Percentiles rank a stretch among this genome's conserved stretches.
Evolutionary conservation across 164 flowering plant species (phyloP).

Genomic region (Buxus sempervirens): DNA sequence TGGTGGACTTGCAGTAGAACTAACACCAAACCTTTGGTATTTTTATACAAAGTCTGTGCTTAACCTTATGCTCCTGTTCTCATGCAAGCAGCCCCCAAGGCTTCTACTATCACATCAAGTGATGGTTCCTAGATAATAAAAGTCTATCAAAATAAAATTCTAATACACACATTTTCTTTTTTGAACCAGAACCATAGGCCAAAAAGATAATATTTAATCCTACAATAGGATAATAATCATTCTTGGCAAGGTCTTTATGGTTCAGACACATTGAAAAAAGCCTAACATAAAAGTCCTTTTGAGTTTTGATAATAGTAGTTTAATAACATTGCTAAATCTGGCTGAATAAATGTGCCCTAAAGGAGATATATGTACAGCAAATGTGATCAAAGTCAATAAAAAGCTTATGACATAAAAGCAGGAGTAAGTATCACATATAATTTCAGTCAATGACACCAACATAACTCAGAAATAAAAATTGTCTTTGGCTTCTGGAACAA

Average conservation of each 20-base stretch:
- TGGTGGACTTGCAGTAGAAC: too few species aligned
- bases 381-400: neutral
- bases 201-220: neutral
- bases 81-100: too few species aligned
- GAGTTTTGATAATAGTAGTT: neutral
- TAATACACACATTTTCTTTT: neutral
- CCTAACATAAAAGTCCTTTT: neutral
- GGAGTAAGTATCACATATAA: too few species aligned
- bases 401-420: too few species aligned
- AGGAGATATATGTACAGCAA: neutral
- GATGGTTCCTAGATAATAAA: neutral
- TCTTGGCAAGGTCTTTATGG: neutral
- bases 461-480: too few species aligned
- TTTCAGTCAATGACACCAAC: too few species aligned
- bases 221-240: neutral
- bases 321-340: neutral
- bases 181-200: neutral
- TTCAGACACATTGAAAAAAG: neutral
- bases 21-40: too few species aligned
- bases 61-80: too few species aligned
- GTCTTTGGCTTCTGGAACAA: neutral
- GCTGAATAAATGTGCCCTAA: neutral
- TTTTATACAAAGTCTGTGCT: too few species aligned
- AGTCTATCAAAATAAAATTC: neutral
- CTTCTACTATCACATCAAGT: too few species aligned